Base-by-base conservation (phyloP, 129 eudicot species). In the Arctium lappa region DNA sequence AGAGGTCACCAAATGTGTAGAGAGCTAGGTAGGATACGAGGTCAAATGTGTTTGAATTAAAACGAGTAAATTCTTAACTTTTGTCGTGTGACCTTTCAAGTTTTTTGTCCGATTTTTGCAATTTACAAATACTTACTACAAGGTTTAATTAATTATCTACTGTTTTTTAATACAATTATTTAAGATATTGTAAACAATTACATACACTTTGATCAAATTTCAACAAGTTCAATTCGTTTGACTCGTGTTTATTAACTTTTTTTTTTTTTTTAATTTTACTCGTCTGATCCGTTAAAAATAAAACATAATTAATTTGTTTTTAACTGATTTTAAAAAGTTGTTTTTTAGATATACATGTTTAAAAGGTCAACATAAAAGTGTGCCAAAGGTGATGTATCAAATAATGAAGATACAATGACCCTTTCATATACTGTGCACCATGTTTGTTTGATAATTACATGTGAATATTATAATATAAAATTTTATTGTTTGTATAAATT, bases 321-420 rank as follows among this genome's bases (percentile, higher is more conserved):
- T 4, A n/a, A 12, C 2, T 1, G 13, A 1, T 53, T 53, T 53
- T n/a, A 5, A 13, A 16, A 60, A 60, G 29, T 60, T 60, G 9
- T 60, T 16, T 53, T 16, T 53, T 16, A 53, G 0, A 15, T 53
- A 53, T 3, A 18, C 22, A 53, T 29, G 56, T 81, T 81, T 31
- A 11, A 39, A 81, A 74, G 39, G 75, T 81, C 75, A 74, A 36
- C 50, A 81, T 62, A 10, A 2, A 69, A 77, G 36, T 39, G 48
- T 39, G 32, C 82, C 65, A 77, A 71, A 77, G 81, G 82, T 71
- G 82, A 83, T 83, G 82, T 29, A 83, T 83, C 78, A 53, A 83
- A 76, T 83, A 30, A 83, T 76, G 81, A 82, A 69, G 81, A 69
- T 77, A 32, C 82, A 37, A 66, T 1, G 78, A 76, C 76, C 77